Base-by-base conservation (phyloP, 768 basidiomycete species). In the Myochromella boudieri region DNA sequence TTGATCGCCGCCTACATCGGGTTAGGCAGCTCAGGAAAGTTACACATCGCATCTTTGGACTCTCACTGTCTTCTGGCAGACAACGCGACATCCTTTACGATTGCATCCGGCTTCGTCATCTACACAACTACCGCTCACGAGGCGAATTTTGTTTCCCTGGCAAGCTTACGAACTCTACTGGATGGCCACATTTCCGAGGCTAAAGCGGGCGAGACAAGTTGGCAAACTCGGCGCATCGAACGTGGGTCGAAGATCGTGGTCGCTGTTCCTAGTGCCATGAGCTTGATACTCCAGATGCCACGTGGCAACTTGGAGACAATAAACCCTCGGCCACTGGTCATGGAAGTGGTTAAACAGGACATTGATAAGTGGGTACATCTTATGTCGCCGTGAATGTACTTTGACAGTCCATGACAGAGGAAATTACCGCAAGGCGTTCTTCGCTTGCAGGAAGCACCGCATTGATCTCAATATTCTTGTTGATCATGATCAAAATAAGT, bases 271-370 rank as follows among this genome's bases (percentile, higher is more conserved):
- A 92, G 85, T 48, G 69, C 82, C 6, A 97, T 95, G 91, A 84
- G 78, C 56, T 66, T 99, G 26, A 89, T 98, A 0, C 69, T 99
- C 8, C 97, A 99, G 67, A 98, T 98, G 95, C 97, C 95, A 0
- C 72, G 97, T 54, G 97, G 97, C 1, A 98, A 98, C 66, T 61
- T 99, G 50, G 97, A 99, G 70, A 97, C 93, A 1, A 85, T 99
- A 43, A 91, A 87, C 57, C 97, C 97, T 3, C 75, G 97, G 33
- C 89, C 95, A 10, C 66, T 99, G 56, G 94, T 97, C 14, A 82
- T 97, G 74, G 78, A 85, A 46, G 85, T 91, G 4, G 85, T 98
- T 1, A 78, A 80, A 41, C 72, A 79, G 42, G 88, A 95, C 60
- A 69, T 97, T 5, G 75, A 86, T 28, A 70, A 66, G 94, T 92